Conservation (phyloP, 192 early-diverging fungal species). For the Coemansia sp. region DNA sequence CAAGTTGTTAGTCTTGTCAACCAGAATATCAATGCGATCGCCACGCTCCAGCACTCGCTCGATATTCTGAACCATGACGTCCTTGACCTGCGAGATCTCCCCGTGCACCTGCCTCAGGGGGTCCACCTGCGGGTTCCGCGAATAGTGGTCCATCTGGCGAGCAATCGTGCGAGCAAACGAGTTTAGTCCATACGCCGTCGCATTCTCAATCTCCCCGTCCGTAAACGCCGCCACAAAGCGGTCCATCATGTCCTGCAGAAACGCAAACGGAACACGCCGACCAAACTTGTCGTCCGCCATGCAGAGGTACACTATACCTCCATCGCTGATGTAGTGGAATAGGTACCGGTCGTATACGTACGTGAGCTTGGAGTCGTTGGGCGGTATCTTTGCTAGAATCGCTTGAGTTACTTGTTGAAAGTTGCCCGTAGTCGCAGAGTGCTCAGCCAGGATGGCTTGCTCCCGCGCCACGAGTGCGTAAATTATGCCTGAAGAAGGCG, state of each 20-base stretch:
- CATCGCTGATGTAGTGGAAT: constrained; percentile 85
- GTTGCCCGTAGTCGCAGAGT: constrained; percentile 78
- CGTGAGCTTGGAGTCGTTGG: constrained; percentile 87
- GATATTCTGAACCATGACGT: constrained; percentile 95
- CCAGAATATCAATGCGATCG: constrained; percentile 83
- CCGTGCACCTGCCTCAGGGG: constrained; percentile 78
- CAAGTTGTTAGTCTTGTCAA: constrained; percentile 86
- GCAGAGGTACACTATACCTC: constrained; percentile 82
- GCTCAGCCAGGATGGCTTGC: constrained; percentile 75
- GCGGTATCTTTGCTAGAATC: constrained; percentile 86
- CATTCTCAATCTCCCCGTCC: constrained; percentile 54
- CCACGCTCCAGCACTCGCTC: constrained; percentile 85
- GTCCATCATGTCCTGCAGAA: constrained; percentile 78
- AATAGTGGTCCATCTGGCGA: constrained; percentile 83
- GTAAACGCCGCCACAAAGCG: constrained; percentile 61
- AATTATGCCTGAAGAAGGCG: constrained; percentile 60
- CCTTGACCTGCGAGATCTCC: constrained; percentile 90
- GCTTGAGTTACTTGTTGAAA: constrained; percentile 80
- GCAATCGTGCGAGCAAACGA: constrained; percentile 80
- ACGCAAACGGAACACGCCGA: constrained; percentile 84
- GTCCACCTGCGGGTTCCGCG: constrained; percentile 68
- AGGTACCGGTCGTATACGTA: constrained; percentile 93
- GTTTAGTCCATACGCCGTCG: constrained; percentile 72
- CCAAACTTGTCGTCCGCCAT: constrained; percentile 75
- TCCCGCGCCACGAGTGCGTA: constrained; percentile 80